Evolutionary conservation across 768 basidiomycete genomes (phyloP).

Genomic region (Tricholoma flavovirens): DNA sequence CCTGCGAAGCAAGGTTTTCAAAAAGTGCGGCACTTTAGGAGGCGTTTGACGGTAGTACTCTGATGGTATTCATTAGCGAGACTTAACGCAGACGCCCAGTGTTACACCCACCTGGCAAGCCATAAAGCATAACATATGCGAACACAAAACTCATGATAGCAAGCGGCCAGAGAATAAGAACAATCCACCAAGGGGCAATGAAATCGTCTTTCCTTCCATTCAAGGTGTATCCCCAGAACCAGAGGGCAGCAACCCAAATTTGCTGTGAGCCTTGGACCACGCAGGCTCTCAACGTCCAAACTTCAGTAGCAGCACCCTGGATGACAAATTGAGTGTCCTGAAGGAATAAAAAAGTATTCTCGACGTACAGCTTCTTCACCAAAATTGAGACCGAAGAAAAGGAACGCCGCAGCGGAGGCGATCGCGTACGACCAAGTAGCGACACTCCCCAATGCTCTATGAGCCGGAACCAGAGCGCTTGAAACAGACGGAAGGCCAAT

Average conservation of each 20-base stretch:
- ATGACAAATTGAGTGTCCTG: constrained; percentile 4
- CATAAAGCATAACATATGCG: constrained; percentile 78
- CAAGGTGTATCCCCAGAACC: constrained; percentile 92
- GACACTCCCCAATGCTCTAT: constrained; percentile 61
- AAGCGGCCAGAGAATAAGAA: constrained; percentile 76
- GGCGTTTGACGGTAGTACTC: constrained; percentile 91
- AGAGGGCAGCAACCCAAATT: constrained; percentile 91
- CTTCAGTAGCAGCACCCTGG: constrained; percentile 89
- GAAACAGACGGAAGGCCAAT: constrained; percentile 83
- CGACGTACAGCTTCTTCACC: constrained; percentile 84
- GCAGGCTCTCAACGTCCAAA: constrained; percentile 89
- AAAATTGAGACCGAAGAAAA: constrained; percentile 94
- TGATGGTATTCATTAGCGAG: constrained; percentile 20
- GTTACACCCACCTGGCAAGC: constrained; percentile 65
- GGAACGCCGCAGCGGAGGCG: constrained; percentile 89
- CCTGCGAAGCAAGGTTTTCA: constrained; percentile 81
- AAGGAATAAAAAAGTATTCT: neutral
- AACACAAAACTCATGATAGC: constrained; percentile 70
- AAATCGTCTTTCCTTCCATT: constrained; percentile 47
- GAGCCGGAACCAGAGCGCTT: constrained; percentile 49
- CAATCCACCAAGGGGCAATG: constrained; percentile 80
- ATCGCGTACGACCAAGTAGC: constrained; percentile 92
- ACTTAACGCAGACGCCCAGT: neutral
- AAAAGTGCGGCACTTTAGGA: constrained; percentile 91
- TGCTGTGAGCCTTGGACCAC: constrained; percentile 94